phyloP scores from a whole-genome alignment of 2,329 filamentous ascomycete species.

The Colletotrichum sansevieriae region DNA sequence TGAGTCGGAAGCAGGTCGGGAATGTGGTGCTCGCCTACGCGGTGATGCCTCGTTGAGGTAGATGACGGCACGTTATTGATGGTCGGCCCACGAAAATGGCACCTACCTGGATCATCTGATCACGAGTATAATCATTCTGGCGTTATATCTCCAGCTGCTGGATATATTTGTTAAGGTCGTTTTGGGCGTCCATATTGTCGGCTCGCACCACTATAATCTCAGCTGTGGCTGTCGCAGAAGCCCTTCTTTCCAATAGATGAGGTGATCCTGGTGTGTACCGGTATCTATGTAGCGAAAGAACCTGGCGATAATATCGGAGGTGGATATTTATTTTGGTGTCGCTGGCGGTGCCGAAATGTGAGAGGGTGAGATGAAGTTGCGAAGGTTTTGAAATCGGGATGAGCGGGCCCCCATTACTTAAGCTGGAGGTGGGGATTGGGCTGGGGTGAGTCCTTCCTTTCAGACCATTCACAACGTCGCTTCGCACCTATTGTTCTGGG shows the following conservation, averaged over 20 bases:
- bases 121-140: slow-evolving; percentile 33
- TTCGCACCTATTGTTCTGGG: slow-evolving; percentile 23
- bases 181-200: slow-evolving; percentile 23
- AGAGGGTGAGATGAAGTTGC: slow-evolving; percentile 10
- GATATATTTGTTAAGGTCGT: slow-evolving; percentile 22
- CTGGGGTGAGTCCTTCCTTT: neutral
- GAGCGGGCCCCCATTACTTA: slow-evolving; percentile 15
- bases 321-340: neutral
- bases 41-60: neutral
- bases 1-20: neutral
- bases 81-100: no score
- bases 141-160: slow-evolving; percentile 35
- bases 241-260: neutral
- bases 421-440: slow-evolving; percentile 15
- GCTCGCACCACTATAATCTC: neutral
- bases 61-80: neutral
- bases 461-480: slow-evolving; percentile 23
- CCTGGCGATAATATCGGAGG: neutral
- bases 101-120: slow-evolving; percentile 39
- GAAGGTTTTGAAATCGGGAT: slow-evolving; percentile 21
- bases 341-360: neutral
- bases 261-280: neutral
- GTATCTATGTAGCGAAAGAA: neutral
- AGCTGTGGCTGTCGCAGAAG: no score
- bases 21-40: no score